Percentiles rank a stretch among this genome's conserved stretches.
Conservation (phyloP, 306 rosid genomes). For the Gastrolobium bilobum region DNA sequence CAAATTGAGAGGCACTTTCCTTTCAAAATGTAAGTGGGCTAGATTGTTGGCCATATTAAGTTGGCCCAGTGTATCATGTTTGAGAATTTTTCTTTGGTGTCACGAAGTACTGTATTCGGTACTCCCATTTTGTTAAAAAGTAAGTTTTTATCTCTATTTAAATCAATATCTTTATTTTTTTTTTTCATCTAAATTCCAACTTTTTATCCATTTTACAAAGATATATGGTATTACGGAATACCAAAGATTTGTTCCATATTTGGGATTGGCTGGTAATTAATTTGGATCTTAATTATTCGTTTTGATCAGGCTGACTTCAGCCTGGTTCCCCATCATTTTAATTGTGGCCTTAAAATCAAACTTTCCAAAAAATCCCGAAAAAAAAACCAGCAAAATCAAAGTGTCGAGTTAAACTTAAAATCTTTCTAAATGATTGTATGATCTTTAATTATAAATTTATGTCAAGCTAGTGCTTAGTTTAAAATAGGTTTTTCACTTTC, state of each 20-base stretch:
- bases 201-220: too few relatives aligned
- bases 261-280: background rate
- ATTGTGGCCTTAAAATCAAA: constrained; percentile 18
- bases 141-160: too few relatives aligned
- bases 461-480: background rate
- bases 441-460: background rate
- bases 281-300: too few relatives aligned
- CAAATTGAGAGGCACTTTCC: background rate
- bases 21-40: constrained; percentile 7
- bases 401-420: background rate
- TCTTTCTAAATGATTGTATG: background rate
- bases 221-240: too few relatives aligned
- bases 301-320: too few relatives aligned
- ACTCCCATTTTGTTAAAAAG: too few relatives aligned
- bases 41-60: background rate
- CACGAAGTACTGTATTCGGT: too few relatives aligned
- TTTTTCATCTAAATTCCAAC: too few relatives aligned
- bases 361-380: background rate
- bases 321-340: background rate
- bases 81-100: too few relatives aligned
- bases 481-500: background rate
- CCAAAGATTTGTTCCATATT: background rate
- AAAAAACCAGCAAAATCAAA: background rate
- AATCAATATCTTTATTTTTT: too few relatives aligned
- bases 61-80: too few relatives aligned